phyloP scores from a whole-genome alignment of 192 early-diverging fungal genomes.

The Linnemannia zychae region DNA sequence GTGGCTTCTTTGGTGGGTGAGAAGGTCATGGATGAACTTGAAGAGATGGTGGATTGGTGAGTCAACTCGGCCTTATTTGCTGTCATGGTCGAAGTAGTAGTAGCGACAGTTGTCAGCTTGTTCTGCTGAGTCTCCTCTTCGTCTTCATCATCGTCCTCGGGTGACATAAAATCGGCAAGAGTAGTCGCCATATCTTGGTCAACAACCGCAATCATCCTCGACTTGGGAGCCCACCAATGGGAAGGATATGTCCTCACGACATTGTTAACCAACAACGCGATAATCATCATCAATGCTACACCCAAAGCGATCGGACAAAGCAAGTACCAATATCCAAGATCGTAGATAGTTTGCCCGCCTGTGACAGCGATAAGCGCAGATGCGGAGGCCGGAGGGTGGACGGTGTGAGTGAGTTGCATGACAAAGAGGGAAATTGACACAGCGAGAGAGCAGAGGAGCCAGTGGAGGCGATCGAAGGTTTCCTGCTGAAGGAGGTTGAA shows the following conservation, averaged over 20 bases:
- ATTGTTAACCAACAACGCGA: slow-evolving; percentile 67
- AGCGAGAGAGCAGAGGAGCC: slow-evolving; percentile 65
- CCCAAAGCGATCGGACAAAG: slow-evolving; percentile 58
- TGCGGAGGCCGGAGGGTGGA: slow-evolving; percentile 69
- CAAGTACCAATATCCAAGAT: slow-evolving; percentile 64
- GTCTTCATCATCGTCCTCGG: slow-evolving; percentile 10
- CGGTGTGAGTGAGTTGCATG: slow-evolving; percentile 68
- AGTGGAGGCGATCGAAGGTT: slow-evolving; percentile 52
- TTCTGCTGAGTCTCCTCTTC: neutral
- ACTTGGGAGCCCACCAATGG: slow-evolving; percentile 67
- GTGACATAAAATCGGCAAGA: slow-evolving; percentile 32
- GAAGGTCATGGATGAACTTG: neutral
- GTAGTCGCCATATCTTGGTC: slow-evolving; percentile 45
- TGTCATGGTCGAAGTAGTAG: neutral
- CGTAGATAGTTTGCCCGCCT: slow-evolving; percentile 50
- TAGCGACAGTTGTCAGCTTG: neutral
- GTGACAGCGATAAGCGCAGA: slow-evolving; percentile 66
- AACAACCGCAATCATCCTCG: slow-evolving; percentile 19
- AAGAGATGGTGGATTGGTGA: slow-evolving; percentile 1
- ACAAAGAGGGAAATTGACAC: slow-evolving; percentile 60
- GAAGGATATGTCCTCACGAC: slow-evolving; percentile 64
- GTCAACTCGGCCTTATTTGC: neutral
- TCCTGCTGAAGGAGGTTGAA: slow-evolving; percentile 56
- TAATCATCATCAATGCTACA: slow-evolving; percentile 55
- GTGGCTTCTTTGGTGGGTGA: neutral